Evolutionary conservation across 2,329 filamentous ascomycete species (phyloP).

Genomic region (Phialophora chinensis): DNA sequence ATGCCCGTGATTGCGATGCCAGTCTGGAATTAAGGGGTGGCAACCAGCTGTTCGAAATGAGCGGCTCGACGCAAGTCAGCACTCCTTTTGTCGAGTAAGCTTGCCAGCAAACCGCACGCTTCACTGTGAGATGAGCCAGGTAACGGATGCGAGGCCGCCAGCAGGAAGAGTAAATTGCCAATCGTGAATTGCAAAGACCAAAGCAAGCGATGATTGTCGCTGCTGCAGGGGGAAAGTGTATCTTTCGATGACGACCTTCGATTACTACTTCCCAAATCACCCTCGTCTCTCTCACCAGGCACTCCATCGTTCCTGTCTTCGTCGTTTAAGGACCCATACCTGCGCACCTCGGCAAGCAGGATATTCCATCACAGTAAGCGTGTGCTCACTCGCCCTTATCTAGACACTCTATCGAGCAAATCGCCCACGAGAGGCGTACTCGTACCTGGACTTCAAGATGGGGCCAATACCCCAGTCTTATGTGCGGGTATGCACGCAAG

Average conservation of each 20-base stretch:
- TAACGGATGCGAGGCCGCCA: slow-evolving; percentile 1
- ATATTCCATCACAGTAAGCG: background rate
- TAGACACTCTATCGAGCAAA: background rate
- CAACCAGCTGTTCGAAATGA: background rate
- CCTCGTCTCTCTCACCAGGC: background rate
- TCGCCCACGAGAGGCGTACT: background rate
- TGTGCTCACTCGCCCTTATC: background rate
- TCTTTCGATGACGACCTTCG: background rate
- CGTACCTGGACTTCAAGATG: background rate
- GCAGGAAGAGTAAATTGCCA: background rate
- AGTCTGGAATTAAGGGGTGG: slow-evolving; percentile 2
- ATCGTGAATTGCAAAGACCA: background rate
- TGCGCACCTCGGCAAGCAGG: background rate
- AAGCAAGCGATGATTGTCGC: background rate
- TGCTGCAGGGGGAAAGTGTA: background rate
- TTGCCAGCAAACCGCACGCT: background rate
- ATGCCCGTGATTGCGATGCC: background rate
- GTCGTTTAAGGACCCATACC: background rate
- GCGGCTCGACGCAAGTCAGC: slow-evolving; percentile 16
- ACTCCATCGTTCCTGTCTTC: background rate
- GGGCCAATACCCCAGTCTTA: background rate
- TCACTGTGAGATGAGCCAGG: background rate
- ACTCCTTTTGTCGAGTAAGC: background rate
- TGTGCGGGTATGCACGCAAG: background rate
- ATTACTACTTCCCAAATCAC: slow-evolving; percentile 4